Base-by-base conservation (phyloP, 306 rosid species). In the Rosa lucieae region DNA sequence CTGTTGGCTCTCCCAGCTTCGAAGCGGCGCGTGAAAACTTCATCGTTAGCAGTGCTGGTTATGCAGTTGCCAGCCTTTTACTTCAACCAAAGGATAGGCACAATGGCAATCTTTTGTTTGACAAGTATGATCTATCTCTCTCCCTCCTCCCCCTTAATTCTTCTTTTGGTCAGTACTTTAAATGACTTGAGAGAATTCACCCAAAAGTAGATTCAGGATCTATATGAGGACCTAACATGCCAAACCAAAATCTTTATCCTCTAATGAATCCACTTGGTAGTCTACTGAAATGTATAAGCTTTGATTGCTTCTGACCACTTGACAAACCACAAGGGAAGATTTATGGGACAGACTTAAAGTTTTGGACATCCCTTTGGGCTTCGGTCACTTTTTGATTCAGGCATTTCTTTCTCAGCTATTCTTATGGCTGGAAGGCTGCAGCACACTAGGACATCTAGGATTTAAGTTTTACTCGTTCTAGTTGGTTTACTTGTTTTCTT, bases 41-140 rank as follows among this genome's bases (percentile, higher is more conserved):
- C 77, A 93, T 95, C 74, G 26, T 91, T 56, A 95, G 99, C 84
- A 91, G 99, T 78, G 98, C 99, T 37, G 99, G 99, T 82, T 95
- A 95, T 90, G 99, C 98, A 26, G 99, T 95, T 67, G 98, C 98
- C 69, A 93, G 99, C 80, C 93, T 95, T 62, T 78, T 95, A 82
- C 99, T 95, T 88, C 99, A 95, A 85, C 99, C 99, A 72, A 95
- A 95, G 91, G 99, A 95, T 80, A 87, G 99, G 77, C 99, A 95
- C 87, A 95, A 93, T 66, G 99, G 98, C 77, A 95, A 95, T 84
- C 98, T 95, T 80, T 89, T 95, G 74, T 82, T 93, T 42, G 98
- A 92, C 84, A 86, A 83, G 99, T 95, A 92, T 61, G 86, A 39
- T 82, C 71, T 68, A 21, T 72, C 69, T 65, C 82, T 62, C 51